Base-by-base conservation (phyloP, 148 eudicot species). In the Tetragonia tetragonoides region DNA sequence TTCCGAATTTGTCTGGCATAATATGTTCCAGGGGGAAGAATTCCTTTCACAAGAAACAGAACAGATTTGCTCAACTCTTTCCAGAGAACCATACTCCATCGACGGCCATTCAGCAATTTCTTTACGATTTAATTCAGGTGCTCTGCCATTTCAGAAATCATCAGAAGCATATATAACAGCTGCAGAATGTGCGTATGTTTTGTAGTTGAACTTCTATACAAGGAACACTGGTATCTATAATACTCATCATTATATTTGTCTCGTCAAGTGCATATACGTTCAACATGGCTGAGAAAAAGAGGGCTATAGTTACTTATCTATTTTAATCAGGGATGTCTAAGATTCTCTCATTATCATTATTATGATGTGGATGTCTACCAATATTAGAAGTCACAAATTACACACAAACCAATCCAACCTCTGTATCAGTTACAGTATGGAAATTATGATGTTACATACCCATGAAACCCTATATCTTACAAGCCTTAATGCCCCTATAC, bases 81-180 rank as follows among this genome's bases (percentile, higher is more conserved):
- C 82, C 75, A 76, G 64, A 47, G 76, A 59, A 66, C 28, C 66
- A 70, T 57, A 41, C 69, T 76, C 85, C 16, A 72, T 42, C 67
- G 78, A 17, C 20, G 38, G 65, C 20, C 72, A 75, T 15, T 76
- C 82, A 61, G 56, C 77, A 56, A 76, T 40, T 28, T 81, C 82
- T 68, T 81, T 83, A 46, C 77, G 65, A 61, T 71, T 84, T 71
- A 21, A 79, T 80, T 80, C 77, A 56, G 41, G 74, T 28, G 65
- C 54, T 38, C 74, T 72, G 67, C 39, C 51, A 60, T 78, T 70
- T 40, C 65, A 70, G 11, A 41, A 11, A 44, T 74, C 81, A 61
- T 77, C 78, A 72, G 71, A 81, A 64, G 76, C 83, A 78, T 71
- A 62, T 34, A 70, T 34, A 71, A 63, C 56, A 68, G 75, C 63